A percentile compares a stretch with the other conserved stretches of the same genome.
phyloP scores from a whole-genome alignment of 2,329 filamentous ascomycete species.

The Ophiocordyceps camponoti-floridani region DNA sequence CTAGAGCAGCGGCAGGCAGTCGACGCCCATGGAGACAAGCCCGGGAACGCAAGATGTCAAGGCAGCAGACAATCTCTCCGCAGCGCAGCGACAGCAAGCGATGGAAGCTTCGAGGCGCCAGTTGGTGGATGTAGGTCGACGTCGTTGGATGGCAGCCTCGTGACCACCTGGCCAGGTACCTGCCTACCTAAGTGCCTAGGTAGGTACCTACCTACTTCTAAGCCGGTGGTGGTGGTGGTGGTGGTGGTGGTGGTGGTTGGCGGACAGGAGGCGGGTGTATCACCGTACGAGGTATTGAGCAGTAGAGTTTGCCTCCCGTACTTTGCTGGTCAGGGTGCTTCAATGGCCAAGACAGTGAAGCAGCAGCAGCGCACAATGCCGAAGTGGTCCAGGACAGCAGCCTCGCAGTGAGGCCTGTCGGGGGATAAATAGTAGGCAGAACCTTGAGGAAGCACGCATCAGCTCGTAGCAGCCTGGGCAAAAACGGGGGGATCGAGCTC shows the following conservation, averaged over 20 bases:
- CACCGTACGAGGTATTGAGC: too few relatives aligned
- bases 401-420: neutral
- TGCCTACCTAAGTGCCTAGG: too few relatives aligned
- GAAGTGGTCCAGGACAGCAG: neutral
- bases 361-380: too few relatives aligned
- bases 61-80: neutral
- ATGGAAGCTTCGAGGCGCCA: neutral
- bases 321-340: neutral
- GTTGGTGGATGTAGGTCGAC: too few relatives aligned
- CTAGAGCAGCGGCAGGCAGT: neutral
- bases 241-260: too few relatives aligned
- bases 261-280: too few relatives aligned
- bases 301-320: neutral
- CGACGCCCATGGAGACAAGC: neutral
- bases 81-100: too few relatives aligned
- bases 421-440: neutral
- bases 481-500: neutral
- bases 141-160: too few relatives aligned
- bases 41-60: neutral
- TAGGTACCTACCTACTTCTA: too few relatives aligned
- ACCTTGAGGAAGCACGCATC: neutral
- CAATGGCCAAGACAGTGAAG: neutral
- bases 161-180: too few relatives aligned
- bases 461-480: neutral
- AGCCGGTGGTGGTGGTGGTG: too few relatives aligned